Conservation (phyloP, 208 protist genomes). For the Wallacemonas collosoma region DNA sequence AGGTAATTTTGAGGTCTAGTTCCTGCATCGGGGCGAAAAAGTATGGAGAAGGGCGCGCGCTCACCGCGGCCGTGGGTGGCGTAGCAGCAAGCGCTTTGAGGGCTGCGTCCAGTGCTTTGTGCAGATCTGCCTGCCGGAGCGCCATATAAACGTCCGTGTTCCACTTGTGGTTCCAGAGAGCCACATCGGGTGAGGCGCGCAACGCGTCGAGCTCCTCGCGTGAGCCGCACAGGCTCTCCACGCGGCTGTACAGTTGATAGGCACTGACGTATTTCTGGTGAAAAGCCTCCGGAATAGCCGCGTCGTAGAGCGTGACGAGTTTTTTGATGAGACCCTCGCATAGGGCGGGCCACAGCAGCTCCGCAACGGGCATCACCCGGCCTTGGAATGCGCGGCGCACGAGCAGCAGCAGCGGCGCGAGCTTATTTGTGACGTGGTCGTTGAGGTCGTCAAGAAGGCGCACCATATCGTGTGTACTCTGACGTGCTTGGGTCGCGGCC, state of each 20-base stretch:
- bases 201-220: slow-evolving; percentile 58
- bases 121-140: slow-evolving; percentile 60
- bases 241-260: slow-evolving; percentile 56
- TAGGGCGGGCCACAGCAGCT: slow-evolving; percentile 80
- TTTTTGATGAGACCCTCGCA: slow-evolving; percentile 80
- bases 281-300: slow-evolving; percentile 78
- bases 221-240: slow-evolving; percentile 55
- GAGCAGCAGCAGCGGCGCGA: slow-evolving; percentile 58
- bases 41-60: slow-evolving; percentile 16
- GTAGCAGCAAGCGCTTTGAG: neutral
- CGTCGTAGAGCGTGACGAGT: slow-evolving; percentile 75
- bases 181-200: slow-evolving; percentile 63
- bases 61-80: neutral
- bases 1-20: slow-evolving; percentile 27
- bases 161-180: slow-evolving; percentile 86
- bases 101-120: slow-evolving; percentile 26
- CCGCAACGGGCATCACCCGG: slow-evolving; percentile 41
- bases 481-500: slow-evolving; percentile 71
- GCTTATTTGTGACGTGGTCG: slow-evolving; percentile 29
- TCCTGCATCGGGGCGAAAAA: slow-evolving; percentile 26
- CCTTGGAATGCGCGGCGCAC: slow-evolving; percentile 48
- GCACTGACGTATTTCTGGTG: slow-evolving; percentile 68
- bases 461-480: slow-evolving; percentile 60
- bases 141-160: slow-evolving; percentile 88
- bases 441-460: slow-evolving; percentile 55